Evolutionary conservation across 768 basidiomycete genomes (phyloP).

Genomic region (Exidia glandulosa): DNA sequence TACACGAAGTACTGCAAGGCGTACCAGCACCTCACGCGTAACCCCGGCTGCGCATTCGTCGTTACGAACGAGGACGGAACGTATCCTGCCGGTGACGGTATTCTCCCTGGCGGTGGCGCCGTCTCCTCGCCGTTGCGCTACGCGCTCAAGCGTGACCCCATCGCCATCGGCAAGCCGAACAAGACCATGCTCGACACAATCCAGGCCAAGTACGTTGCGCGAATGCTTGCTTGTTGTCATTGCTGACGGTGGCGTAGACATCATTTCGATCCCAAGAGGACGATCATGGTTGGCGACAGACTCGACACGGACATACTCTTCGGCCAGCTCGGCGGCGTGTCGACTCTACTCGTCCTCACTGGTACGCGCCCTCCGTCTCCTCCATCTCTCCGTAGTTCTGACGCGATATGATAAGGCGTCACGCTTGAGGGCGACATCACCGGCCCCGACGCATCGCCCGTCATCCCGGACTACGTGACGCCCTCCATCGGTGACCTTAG

Average conservation of each 20-base stretch:
- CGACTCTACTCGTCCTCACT: constrained; percentile 87
- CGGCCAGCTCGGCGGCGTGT: constrained; percentile 73
- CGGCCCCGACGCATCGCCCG: constrained; percentile 46
- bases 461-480: constrained; percentile 74
- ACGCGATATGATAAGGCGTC: constrained; percentile 35
- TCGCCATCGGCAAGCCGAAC: constrained; percentile 85
- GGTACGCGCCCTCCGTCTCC: no score
- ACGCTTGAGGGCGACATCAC: constrained; percentile 62
- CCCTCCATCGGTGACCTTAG: constrained; percentile 73
- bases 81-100: constrained; percentile 59
- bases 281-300: constrained; percentile 94
- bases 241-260: no score
- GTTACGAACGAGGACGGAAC: constrained; percentile 91
- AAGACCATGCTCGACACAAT: constrained; percentile 90
- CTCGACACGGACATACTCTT: constrained; percentile 94
- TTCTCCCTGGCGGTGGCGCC: constrained; percentile 79
- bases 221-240: no score
- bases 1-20: constrained; percentile 94
- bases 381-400: no score
- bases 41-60: constrained; percentile 75
- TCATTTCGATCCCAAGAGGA: constrained; percentile 69
- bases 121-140: constrained; percentile 73
- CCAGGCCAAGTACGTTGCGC: constrained; percentile 51
- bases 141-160: constrained; percentile 57
- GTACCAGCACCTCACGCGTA: constrained; percentile 73